Evolutionary conservation across 768 basidiomycete genomes (phyloP).

Genomic region (Grammothele lineata): DNA sequence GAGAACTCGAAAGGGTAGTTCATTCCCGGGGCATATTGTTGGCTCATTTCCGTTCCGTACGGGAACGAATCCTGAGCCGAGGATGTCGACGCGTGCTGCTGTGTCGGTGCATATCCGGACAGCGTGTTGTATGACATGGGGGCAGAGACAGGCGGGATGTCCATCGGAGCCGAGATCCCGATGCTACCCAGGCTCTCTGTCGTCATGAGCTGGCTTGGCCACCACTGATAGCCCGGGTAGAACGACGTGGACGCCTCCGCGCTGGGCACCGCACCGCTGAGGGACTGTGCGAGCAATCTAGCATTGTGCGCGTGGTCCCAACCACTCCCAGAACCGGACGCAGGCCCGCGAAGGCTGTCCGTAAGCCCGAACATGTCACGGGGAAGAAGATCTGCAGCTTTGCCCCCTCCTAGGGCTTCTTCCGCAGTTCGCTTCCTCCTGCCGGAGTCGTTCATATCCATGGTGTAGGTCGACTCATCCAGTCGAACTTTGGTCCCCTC

Average conservation of each 20-base stretch:
- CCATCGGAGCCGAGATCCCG: slow-evolving; percentile 11
- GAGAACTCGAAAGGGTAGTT: too few relatives aligned
- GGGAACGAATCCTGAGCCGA: too few relatives aligned
- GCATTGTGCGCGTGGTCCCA: slow-evolving; percentile 8
- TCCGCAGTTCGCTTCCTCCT: slow-evolving; percentile 23
- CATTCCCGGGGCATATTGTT: too few relatives aligned
- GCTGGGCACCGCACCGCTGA: slow-evolving; percentile 6
- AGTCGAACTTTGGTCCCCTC: slow-evolving; percentile 61
- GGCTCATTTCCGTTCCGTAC: too few relatives aligned
- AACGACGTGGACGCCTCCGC: slow-evolving; percentile 10
- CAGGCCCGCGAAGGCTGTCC: not conserved
- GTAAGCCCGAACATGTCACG: slow-evolving; percentile 6
- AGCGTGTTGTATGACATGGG: slow-evolving; percentile 5
- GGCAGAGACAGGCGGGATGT: slow-evolving; percentile 6
- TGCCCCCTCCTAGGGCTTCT: slow-evolving; percentile 16
- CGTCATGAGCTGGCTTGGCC: slow-evolving; percentile 18
- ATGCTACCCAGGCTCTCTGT: slow-evolving; percentile 9
- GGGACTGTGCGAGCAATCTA: slow-evolving; percentile 10
- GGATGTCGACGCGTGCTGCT: too few relatives aligned
- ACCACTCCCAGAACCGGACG: not conserved
- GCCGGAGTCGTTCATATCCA: not conserved
- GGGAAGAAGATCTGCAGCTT: slow-evolving; percentile 12
- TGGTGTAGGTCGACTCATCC: slow-evolving; percentile 21
- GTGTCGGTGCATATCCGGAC: not conserved
- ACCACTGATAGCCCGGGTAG: slow-evolving; percentile 25